Evolutionary conservation across 148 eudicot species (phyloP), one percentile per base, ranked within the genome.

Genomic region (Hydrangea macrophylla): DNA sequence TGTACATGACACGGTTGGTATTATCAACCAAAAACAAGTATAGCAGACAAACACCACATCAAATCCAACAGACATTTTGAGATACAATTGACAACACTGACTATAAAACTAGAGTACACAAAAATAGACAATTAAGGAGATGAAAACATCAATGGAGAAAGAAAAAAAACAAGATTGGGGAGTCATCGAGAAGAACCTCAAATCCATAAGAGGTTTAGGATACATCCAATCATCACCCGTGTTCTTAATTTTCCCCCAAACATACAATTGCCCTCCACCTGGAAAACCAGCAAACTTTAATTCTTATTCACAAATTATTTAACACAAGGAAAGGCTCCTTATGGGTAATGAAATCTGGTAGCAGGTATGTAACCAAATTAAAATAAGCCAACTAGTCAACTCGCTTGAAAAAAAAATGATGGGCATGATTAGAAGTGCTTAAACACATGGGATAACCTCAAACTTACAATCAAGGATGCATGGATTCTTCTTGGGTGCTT

Each of bases 141-240:
- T 40, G 39, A 28, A 35, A 58, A 61, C 24, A 9, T 32, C 28
- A 55, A 9, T 32, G 25, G 15, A 11, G 58, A 10, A 68, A 26
- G 45, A 17, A 30, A 31, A 24, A 55, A 13, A 28, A 57, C 15
- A 42, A 57, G 26, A 42, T n/a, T n/a, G n/a, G n/a, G n/a, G 60
- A 70, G 12, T 33, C 44, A 68, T 40, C 37, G 69, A 69, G 33
- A 26, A 67, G 48, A 77, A 94, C 99, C 97, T 94, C 65, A 94
- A 79, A 88, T 94, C 99, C 92, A 94, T 82, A 26, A 88, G 79
- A 70, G 97, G 97, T 80, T 94, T 94, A 40, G 99, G 99, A 79
- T 94, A 94, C 99, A 94, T 94, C 91, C 90, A 94, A 60, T 94
- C 96, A 75, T 94, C 99, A 56, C 99, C 99, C 24, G 83, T 82